phyloP scores from a whole-genome alignment of 78 protist genomes.

The Cavenderia fasciculata region DNA sequence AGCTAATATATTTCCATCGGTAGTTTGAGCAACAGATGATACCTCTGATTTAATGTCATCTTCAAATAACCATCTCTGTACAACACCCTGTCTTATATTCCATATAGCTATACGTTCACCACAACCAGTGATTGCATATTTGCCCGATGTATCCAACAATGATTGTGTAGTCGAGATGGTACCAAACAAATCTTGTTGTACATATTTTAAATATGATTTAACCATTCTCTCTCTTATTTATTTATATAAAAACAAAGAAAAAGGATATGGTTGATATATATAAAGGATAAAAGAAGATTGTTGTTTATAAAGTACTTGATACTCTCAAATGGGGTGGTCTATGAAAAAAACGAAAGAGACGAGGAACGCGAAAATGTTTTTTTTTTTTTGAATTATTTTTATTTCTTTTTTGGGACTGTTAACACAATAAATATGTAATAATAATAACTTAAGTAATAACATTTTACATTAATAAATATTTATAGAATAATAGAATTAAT shows the following conservation, averaged over 20 bases:
- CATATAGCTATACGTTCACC: constrained; percentile 62
- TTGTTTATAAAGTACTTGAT: no score
- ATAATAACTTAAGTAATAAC: no score
- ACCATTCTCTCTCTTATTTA: no score
- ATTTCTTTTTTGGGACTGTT: not conserved
- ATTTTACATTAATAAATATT: no score
- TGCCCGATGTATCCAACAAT: constrained; percentile 41
- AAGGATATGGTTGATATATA: no score
- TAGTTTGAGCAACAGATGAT: not conserved
- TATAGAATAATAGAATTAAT: no score
- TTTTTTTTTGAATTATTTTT: no score
- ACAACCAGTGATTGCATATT: constrained; percentile 51
- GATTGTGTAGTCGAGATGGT: constrained; percentile 37
- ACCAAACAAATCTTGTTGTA: constrained; percentile 55
- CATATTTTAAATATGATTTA: constrained; percentile 64
- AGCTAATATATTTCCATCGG: constrained; percentile 39
- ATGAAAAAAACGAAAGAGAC: not conserved
- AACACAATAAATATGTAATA: no score
- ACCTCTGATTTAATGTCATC: constrained; percentile 46
- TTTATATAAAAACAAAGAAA: no score
- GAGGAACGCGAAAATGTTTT: not conserved
- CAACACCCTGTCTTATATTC: constrained; percentile 29
- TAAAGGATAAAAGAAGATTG: no score
- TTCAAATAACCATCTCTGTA: constrained; percentile 8
- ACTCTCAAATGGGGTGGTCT: no score